These are phyloP conservation scores for Oryza rufipogon DNA, from an alignment of 176 grass and related monocot species.

Conservation along the genomic window DNA sequence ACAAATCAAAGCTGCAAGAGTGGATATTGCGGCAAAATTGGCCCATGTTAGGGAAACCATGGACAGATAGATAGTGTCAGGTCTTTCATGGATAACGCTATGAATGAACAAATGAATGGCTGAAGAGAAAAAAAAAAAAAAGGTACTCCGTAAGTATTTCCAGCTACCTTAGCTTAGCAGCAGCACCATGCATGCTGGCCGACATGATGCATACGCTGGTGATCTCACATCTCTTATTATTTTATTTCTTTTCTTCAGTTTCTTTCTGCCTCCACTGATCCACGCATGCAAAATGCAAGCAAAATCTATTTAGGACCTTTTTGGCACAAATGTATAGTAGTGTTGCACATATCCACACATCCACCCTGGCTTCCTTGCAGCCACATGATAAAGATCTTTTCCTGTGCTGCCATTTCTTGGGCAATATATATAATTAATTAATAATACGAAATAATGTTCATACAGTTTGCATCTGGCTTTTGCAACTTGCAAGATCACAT, in stretches of 20 bases:
- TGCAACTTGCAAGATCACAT: slow-evolving; percentile 37
- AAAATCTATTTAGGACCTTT: slow-evolving; percentile 40
- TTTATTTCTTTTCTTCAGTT: not conserved
- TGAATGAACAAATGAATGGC: not conserved
- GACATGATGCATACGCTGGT: slow-evolving; percentile 11
- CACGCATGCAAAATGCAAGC: not conserved
- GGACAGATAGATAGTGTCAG: not conserved
- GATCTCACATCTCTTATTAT: not conserved
- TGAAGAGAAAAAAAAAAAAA: not conserved
- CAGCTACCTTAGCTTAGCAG: not conserved
- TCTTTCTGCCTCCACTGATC: not conserved
- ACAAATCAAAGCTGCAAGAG: not conserved
- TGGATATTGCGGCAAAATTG: not conserved
- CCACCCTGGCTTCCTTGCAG: slow-evolving; percentile 28
- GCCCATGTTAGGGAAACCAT: not conserved
- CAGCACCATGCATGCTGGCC: not conserved
- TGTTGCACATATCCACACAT: slow-evolving; percentile 28
- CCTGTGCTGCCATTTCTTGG: slow-evolving; percentile 27
- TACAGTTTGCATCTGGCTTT: not conserved
- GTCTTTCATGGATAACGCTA: not conserved
- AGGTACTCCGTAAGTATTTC: not conserved
- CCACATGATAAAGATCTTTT: slow-evolving; percentile 60
- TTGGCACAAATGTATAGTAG: not conserved
- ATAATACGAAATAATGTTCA: not conserved
- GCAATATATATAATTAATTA: too few species aligned